Evolutionary conservation across 208 protist genomes (phyloP), one percentile per base, ranked within the genome.

Genomic region (Leptomonas seymouri): DNA sequence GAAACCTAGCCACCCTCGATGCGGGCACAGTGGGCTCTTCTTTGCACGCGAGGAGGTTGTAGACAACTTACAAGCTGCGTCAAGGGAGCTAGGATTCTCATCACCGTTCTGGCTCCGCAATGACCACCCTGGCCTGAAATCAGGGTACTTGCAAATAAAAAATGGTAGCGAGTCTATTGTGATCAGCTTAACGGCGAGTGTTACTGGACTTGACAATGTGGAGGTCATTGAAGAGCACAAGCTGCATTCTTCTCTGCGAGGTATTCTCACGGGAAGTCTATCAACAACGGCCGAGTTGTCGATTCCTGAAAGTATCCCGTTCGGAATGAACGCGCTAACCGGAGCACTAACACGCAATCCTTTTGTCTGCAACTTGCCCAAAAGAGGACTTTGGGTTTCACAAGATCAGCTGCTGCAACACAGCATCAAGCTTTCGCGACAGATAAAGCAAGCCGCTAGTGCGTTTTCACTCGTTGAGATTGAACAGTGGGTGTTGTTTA

Each of bases 41-140:
- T 97, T 90, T 74, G 80, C 82, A 0, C 69, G 89, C 11, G 92
- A 97, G 67, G 89, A 97, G 51, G 85, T 97, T 30, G 81, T 97
- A 11, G 92, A 97, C 70, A 97, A 97, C 55, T 78, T 97, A 70
- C 80, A 87, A 61, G 88, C 89, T 15, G 92, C 92, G 1, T 85
- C 89, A 1, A 51, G 58, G 15, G 88, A 94, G 45, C 53, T 95
- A 0, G 69, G 77, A 11, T 97, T 94, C 67, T 80, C 74, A 1
- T 95, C 90, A 7, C 92, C 89, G 16, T 97, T 97, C 67, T 97
- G 92, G 90, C 74, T 97, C 62, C 75, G 65, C 23, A 67, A 59
- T 4, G 64, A 87, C 36, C 86, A 97, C 69, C 87, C 86, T 7
- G 80, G 71, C 7, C 74, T 97, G 7, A 60, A 78, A 48, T 87